Evolutionary conservation across 177 flowering plant species (phyloP).

Genomic region (Vitis hybrid): DNA sequence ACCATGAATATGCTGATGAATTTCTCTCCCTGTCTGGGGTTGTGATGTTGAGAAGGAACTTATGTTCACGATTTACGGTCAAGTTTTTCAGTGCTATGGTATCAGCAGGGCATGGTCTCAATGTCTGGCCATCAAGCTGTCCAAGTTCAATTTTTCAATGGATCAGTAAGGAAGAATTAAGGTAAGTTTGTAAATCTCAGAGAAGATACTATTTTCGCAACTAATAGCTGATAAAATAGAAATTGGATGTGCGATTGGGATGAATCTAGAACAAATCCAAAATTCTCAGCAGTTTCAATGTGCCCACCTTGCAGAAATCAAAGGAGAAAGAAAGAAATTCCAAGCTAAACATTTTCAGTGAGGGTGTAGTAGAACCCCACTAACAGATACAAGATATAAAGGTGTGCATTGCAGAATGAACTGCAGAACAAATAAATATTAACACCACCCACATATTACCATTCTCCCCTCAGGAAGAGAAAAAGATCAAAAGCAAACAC

Average conservation of each 20-base stretch:
- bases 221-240: too few relatives aligned
- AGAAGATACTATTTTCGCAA: not conserved
- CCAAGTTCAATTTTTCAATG: slow-evolving; percentile 4
- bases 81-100: slow-evolving; percentile 35
- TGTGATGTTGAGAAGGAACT: slow-evolving; percentile 40
- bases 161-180: not conserved
- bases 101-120: slow-evolving; percentile 40
- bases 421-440: too few relatives aligned
- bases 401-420: too few relatives aligned
- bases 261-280: too few relatives aligned
- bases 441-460: too few relatives aligned
- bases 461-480: not conserved
- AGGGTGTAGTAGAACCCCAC: too few relatives aligned
- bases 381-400: too few relatives aligned
- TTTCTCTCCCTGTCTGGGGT: slow-evolving; percentile 39
- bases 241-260: too few relatives aligned
- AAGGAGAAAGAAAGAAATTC: not conserved
- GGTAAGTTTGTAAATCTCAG: not conserved
- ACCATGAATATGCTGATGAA: slow-evolving; percentile 57
- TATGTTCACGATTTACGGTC: slow-evolving; percentile 39
- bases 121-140: slow-evolving; percentile 54
- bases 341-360: too few relatives aligned
- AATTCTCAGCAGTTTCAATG: too few relatives aligned
- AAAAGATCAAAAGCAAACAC: not conserved
- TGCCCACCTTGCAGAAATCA: not conserved